A percentile compares a stretch with the other conserved stretches of the same genome.
Evolutionary conservation across 768 basidiomycete species (phyloP).

Genomic region (Macrolepiota fuliginosa): DNA sequence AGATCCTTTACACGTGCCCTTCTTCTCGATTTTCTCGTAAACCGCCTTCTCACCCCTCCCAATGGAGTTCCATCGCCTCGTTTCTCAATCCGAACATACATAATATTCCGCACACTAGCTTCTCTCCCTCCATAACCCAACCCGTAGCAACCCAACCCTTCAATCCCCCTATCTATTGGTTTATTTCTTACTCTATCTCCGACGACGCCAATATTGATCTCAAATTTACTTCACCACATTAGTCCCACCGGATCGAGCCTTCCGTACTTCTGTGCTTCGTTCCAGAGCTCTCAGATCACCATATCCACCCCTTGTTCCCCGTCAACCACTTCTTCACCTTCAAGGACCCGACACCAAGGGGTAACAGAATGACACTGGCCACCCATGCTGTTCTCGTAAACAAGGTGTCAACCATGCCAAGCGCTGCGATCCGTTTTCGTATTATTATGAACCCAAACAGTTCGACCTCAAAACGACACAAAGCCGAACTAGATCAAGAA

Average conservation of each 20-base stretch:
- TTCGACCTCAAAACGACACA: neutral
- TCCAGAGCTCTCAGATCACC: neutral
- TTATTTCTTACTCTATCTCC: neutral
- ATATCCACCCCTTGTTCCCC: neutral
- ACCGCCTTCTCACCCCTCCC: neutral
- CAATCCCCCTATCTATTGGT: neutral
- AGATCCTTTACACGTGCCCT: conserved; percentile 3
- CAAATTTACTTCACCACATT: conserved; percentile 2
- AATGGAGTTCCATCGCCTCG: neutral
- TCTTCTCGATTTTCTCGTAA: conserved; percentile 2
- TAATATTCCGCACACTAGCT: conserved; percentile 1
- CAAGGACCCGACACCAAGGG: neutral
- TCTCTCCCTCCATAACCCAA: neutral
- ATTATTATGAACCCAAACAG: neutral
- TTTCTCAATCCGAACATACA: neutral
- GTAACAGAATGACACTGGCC: neutral
- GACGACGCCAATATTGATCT: neutral
- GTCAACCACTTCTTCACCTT: neutral
- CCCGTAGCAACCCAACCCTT: neutral
- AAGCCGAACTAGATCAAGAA: neutral
- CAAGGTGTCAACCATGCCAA: neutral
- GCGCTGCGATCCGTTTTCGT: neutral
- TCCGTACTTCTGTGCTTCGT: neutral
- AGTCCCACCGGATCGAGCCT: neutral
- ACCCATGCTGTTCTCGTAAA: neutral